These are phyloP conservation scores for Sugiyamaella valdiviana DNA, from an alignment of 805 yeast genomes.

Conservation along the genomic window DNA sequence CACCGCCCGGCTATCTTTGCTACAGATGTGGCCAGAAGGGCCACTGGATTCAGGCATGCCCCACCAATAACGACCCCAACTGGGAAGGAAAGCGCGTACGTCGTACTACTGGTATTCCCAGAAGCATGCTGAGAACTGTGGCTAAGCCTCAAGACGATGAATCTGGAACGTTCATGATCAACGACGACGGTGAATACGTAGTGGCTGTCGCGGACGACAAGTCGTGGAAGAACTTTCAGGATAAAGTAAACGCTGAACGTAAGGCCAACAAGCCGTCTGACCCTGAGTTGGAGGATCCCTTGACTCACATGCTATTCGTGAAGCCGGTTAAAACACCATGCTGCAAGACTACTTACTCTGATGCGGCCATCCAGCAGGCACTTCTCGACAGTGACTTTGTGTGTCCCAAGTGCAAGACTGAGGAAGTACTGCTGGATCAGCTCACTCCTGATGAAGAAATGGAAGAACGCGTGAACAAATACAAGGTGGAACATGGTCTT, in stretches of 20 bases:
- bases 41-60: slow-evolving; percentile 95
- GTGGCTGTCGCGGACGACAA: slow-evolving; percentile 91
- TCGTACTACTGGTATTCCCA: slow-evolving; percentile 96
- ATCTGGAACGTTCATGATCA: slow-evolving; percentile 61
- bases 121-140: slow-evolving; percentile 79
- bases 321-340: slow-evolving; percentile 83
- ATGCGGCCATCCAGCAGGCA: slow-evolving; percentile 55
- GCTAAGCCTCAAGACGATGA: slow-evolving; percentile 70
- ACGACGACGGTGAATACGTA: slow-evolving; percentile 92
- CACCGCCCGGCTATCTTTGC: slow-evolving; percentile 95
- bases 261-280: slow-evolving; percentile 48
- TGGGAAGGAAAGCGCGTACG: slow-evolving; percentile 89
- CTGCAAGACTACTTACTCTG: slow-evolving; percentile 54
- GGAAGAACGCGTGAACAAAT: slow-evolving; percentile 48
- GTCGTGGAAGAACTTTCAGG: slow-evolving; percentile 84
- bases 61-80: slow-evolving; percentile 85
- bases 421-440: slow-evolving; percentile 71
- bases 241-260: slow-evolving; percentile 41
- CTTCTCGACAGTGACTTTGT: slow-evolving; percentile 78
- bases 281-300: slow-evolving; percentile 62
- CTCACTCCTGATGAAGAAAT: slow-evolving; percentile 57
- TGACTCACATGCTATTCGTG: slow-evolving; percentile 54
- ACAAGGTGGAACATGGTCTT: slow-evolving; percentile 12
- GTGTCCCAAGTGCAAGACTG: slow-evolving; percentile 79
- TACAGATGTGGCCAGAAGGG: slow-evolving; percentile 94